Percentiles rank a stretch among this genome's conserved stretches.
Conservation (phyloP, 495 filamentous ascomycete genomes). For the Penicillium dipodomyicola region DNA sequence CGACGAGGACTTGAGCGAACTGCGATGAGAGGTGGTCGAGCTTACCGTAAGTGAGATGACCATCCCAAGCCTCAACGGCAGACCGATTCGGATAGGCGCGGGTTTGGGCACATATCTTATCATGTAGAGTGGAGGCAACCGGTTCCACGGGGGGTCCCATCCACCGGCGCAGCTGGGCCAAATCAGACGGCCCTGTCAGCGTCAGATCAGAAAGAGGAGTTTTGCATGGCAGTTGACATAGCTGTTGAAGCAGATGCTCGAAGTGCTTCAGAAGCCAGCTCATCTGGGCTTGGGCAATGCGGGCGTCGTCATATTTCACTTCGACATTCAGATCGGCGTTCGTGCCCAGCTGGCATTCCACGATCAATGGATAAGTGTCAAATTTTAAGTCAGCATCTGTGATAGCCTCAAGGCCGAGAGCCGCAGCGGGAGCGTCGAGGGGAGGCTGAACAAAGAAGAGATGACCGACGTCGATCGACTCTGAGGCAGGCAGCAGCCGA, state of each 20-base stretch:
- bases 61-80: slow-evolving; percentile 40
- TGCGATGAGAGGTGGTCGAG: slow-evolving; percentile 29
- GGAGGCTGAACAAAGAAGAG: slow-evolving; percentile 7
- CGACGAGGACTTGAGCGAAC: slow-evolving; percentile 33
- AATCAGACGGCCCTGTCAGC: neutral
- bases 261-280: slow-evolving; percentile 8
- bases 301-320: neutral
- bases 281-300: neutral
- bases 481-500: slow-evolving; percentile 23
- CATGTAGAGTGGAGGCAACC: neutral
- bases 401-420: neutral
- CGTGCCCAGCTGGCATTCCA: slow-evolving; percentile 2
- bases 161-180: slow-evolving; percentile 1
- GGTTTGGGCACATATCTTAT: neutral
- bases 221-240: slow-evolving; percentile 1
- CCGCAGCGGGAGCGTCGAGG: neutral
- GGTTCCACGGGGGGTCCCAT: neutral
- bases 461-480: slow-evolving; percentile 5
- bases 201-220: neutral
- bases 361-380: slow-evolving; percentile 5
- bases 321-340: neutral
- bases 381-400: neutral
- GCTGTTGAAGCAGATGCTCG: slow-evolving; percentile 5
- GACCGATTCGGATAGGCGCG: slow-evolving; percentile 1
- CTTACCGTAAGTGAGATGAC: slow-evolving; percentile 32